phyloP scores from a whole-genome alignment of 306 rosid species.

The Rosa rugosa region DNA sequence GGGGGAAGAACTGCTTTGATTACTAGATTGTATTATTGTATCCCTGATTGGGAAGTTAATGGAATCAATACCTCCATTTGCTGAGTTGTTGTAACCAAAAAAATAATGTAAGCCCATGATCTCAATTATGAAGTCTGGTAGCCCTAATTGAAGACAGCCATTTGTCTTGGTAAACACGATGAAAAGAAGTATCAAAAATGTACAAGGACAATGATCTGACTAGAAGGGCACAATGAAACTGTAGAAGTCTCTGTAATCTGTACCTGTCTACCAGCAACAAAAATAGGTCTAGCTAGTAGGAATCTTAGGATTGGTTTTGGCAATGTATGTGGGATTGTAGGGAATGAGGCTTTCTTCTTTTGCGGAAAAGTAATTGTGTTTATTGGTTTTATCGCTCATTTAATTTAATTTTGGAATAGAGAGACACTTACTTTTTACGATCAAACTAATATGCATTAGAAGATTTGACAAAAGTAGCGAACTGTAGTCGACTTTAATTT shows the following conservation, averaged over 20 bases:
- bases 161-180: background rate
- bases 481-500: background rate
- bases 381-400: background rate
- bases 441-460: background rate
- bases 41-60: background rate
- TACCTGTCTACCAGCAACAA: background rate
- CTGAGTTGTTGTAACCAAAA: background rate
- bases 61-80: background rate
- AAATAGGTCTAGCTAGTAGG: background rate
- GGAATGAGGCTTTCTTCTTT: background rate
- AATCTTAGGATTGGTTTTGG: constrained; percentile 1
- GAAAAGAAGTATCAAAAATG: background rate
- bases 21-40: background rate
- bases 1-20: constrained; percentile 3
- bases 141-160: background rate
- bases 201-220: background rate
- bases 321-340: background rate
- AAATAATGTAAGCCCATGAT: background rate
- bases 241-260: background rate
- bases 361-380: background rate
- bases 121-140: constrained; percentile 6
- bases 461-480: background rate
- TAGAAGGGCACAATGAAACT: background rate
- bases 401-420: background rate
- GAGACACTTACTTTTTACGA: background rate